Base-by-base conservation (phyloP, 148 eudicot species). In the Rhododendron kiyosumense region DNA sequence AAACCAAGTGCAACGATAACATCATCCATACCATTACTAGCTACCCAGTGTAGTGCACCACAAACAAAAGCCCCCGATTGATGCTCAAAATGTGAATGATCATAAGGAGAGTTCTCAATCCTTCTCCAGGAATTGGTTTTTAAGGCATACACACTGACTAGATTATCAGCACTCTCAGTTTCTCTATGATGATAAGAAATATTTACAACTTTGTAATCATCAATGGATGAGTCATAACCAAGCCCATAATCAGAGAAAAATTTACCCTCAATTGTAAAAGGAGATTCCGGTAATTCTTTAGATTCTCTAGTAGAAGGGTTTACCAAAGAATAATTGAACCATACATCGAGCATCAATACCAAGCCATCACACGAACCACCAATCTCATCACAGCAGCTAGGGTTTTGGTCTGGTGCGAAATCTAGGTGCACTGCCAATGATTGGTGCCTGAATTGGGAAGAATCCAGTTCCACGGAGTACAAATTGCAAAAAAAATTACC, bases 81-180 rank as follows among this genome's bases (percentile, higher is more conserved):
- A 18, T 2, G 14, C 20, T 12, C 11, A 54, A 3, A n/a, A 11
- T 17, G 3, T 8, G 9, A 30, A 45, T 4, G 12, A 4, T 28
- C 2, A 12, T n/a, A 48, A 46, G 79, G 79, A 26, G 45, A 26
- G 3, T 30, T 48, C 41, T 18, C 54, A 14, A 73, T 69, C 45
- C 63, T 84, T 73, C 85, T 84, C 85, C 85, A 71, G 5, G 63
- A 26, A 84, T 84, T 84, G 41, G 61, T 28, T 11, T 20, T 84
- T 30, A 84, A 17, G 54, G 26, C 28, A 71, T 46, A 84, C 51
- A 69, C 61, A 48, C 63, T 69, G 7, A 69, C 78, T 43, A 28
- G 48, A 28, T 45, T 69, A 14, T 24, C 22, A 57, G 20, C 63
- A 5, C 22, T 11, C 52, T 12, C 8, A 2, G 15, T 10, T 2